These are phyloP conservation scores for Tubosaeta sp. DNA, from an alignment of 768 basidiomycete genomes.

Conservation along the genomic window DNA sequence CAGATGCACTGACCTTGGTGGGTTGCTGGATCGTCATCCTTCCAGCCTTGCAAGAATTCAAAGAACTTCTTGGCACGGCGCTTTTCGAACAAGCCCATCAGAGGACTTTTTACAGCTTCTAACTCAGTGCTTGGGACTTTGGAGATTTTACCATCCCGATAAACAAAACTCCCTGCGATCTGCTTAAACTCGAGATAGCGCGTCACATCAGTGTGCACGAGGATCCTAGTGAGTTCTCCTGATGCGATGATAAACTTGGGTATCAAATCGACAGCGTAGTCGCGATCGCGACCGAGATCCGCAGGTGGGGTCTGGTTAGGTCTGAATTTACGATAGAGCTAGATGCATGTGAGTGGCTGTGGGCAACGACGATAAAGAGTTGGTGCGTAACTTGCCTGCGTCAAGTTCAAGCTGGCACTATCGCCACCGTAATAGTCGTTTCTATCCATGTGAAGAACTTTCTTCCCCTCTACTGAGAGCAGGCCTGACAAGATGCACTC, in stretches of 20 bases:
- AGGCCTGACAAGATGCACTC: constrained; percentile 98
- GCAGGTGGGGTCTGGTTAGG: constrained; percentile 68
- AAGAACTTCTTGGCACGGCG: constrained; percentile 98
- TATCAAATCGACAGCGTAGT: constrained; percentile 96
- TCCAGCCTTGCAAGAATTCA: constrained; percentile 93
- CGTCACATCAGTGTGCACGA: constrained; percentile 98
- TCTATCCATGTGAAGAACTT: constrained; percentile 97
- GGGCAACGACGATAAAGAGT: neutral
- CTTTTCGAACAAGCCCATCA: constrained; percentile 99
- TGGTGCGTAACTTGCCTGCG: constrained; percentile 62
- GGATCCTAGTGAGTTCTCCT: constrained; percentile 95
- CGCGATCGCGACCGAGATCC: constrained; percentile 92
- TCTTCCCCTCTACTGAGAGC: constrained; percentile 99
- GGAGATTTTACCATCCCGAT: constrained; percentile 92
- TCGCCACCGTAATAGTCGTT: constrained; percentile 99
- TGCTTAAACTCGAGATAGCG: constrained; percentile 99
- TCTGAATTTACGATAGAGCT: constrained; percentile 97
- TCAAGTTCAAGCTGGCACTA: constrained; percentile 93
- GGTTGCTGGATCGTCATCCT: constrained; percentile 90
- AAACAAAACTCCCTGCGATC: constrained; percentile 97
- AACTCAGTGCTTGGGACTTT: constrained; percentile 98
- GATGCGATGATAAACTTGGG: constrained; percentile 99
- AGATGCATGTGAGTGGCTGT: constrained; percentile 19
- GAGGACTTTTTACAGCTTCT: constrained; percentile 90
- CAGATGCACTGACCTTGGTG: constrained; percentile 73